Percentiles rank a stretch among this genome's conserved stretches.
phyloP scores from a whole-genome alignment of 306 rosid species.

The Macrotyloma uniflorum region DNA sequence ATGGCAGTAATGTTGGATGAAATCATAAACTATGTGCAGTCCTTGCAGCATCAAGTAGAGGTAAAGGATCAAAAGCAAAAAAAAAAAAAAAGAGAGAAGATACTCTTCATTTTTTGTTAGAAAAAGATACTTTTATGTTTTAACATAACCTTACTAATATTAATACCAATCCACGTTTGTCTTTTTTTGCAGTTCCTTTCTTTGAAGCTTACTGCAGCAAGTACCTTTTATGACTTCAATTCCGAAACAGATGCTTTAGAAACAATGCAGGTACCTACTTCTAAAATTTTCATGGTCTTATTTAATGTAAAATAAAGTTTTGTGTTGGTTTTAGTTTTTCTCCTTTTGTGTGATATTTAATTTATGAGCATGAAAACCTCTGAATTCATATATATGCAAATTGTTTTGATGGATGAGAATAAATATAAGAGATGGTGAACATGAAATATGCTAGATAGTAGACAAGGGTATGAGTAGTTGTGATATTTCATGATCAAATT shows the following conservation, averaged over 20 bases:
- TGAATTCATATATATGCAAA: slow-evolving; percentile 6
- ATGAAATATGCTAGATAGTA: not conserved
- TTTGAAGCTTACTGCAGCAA: slow-evolving; percentile 90
- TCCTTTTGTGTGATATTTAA: slow-evolving; percentile 10
- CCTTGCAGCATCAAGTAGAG: slow-evolving; percentile 97
- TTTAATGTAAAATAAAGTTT: not conserved
- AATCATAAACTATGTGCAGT: slow-evolving; percentile 95
- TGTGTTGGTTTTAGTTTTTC: not conserved
- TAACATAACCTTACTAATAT: not conserved
- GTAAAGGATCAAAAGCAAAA: slow-evolving; percentile 44
- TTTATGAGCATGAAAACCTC: slow-evolving; percentile 21
- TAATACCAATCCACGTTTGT: not conserved
- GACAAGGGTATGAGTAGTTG: slow-evolving; percentile 14
- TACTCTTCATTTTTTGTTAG: not conserved
- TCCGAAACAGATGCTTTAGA: slow-evolving; percentile 72
- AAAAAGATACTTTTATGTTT: not conserved
- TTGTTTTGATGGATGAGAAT: slow-evolving; percentile 29
- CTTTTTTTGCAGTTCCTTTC: slow-evolving; percentile 84
- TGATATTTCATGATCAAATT: not conserved
- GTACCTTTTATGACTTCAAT: slow-evolving; percentile 76
- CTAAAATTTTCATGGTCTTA: slow-evolving; percentile 3
- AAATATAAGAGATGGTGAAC: slow-evolving; percentile 8
- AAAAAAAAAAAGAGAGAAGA: not conserved
- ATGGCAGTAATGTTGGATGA: slow-evolving; percentile 99
- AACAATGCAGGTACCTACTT: slow-evolving; percentile 68